Evolutionary conservation across 2,329 filamentous ascomycete genomes (phyloP).

Genomic region (Exophiala calicioides): DNA sequence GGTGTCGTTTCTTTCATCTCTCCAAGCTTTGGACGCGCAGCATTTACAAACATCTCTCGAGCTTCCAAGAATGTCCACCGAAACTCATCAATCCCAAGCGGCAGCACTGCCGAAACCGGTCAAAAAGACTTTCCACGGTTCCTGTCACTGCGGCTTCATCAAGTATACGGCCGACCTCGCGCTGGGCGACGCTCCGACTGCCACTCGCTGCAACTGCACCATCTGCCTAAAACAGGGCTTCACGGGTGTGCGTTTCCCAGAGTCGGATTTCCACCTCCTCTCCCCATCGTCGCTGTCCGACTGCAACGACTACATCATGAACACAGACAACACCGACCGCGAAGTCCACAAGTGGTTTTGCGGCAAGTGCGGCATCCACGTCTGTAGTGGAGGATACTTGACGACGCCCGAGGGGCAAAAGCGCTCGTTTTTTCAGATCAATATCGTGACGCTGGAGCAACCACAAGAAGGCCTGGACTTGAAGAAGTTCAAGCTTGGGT

Average conservation of each 20-base stretch:
- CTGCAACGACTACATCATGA: constrained; percentile 24
- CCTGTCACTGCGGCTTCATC: constrained; percentile 57
- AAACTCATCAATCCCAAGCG: too few relatives aligned
- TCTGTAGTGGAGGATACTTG: constrained; percentile 14
- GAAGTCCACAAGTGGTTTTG: constrained; percentile 27
- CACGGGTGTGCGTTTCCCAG: constrained; percentile 11
- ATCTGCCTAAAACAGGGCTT: constrained; percentile 27
- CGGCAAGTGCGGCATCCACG: constrained; percentile 24
- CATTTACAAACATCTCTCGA: background rate
- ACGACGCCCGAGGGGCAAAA: constrained; percentile 12
- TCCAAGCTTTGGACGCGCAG: too few relatives aligned
- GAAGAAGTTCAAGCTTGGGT: constrained; percentile 20
- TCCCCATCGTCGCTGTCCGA: constrained; percentile 18
- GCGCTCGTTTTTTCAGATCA: constrained; percentile 22
- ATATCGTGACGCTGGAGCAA: constrained; percentile 27
- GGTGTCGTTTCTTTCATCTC: too few relatives aligned
- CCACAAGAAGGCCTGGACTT: constrained; percentile 29
- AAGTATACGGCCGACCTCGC: constrained; percentile 50
- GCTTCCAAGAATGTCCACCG: too few relatives aligned
- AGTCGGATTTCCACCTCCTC: constrained; percentile 22
- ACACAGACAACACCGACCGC: constrained; percentile 1
- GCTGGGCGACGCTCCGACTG: constrained; percentile 10
- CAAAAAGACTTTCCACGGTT: constrained; percentile 44
- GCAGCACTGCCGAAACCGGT: background rate
- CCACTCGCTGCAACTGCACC: constrained; percentile 29